These are phyloP conservation scores for Claviceps maximensis DNA, from an alignment of 2,329 filamentous ascomycete species.

Conservation along the genomic window DNA sequence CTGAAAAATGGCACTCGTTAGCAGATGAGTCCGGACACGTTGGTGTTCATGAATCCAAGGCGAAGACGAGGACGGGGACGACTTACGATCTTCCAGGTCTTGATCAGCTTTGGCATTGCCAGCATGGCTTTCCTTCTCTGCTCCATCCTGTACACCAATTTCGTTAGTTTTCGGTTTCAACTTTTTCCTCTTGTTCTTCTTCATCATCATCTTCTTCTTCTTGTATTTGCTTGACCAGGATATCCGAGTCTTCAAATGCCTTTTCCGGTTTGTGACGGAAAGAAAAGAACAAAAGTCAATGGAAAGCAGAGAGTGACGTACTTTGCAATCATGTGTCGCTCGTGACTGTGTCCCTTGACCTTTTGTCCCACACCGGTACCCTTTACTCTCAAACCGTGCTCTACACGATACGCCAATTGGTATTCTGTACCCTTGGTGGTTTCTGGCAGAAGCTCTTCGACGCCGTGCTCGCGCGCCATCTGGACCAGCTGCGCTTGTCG, in stretches of 20 bases:
- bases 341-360: slow-evolving; percentile 92
- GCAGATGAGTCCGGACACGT: slow-evolving; percentile 6
- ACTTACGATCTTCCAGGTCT: slow-evolving; percentile 82
- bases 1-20: slow-evolving; percentile 29
- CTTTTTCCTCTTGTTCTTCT: background rate
- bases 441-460: slow-evolving; percentile 68
- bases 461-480: slow-evolving; percentile 62
- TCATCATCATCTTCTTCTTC: background rate
- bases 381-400: slow-evolving; percentile 73
- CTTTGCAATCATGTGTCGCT: slow-evolving; percentile 69
- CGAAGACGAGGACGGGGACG: slow-evolving; percentile 2
- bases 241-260: background rate
- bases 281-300: background rate
- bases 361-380: slow-evolving; percentile 84
- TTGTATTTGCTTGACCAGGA: background rate
- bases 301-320: slow-evolving; percentile 26
- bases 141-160: slow-evolving; percentile 50
- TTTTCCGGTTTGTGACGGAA: background rate
- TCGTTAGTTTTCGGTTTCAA: slow-evolving; percentile 5
- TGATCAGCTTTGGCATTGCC: slow-evolving; percentile 84
- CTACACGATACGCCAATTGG: slow-evolving; percentile 56
- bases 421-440: slow-evolving; percentile 63
- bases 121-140: slow-evolving; percentile 84
- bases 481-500: slow-evolving; percentile 87
- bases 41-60: background rate